Evolutionary conservation across 345 rosid genomes (phyloP), one percentile per base, ranked within the genome.

Genomic region (Lepidium didymum): DNA sequence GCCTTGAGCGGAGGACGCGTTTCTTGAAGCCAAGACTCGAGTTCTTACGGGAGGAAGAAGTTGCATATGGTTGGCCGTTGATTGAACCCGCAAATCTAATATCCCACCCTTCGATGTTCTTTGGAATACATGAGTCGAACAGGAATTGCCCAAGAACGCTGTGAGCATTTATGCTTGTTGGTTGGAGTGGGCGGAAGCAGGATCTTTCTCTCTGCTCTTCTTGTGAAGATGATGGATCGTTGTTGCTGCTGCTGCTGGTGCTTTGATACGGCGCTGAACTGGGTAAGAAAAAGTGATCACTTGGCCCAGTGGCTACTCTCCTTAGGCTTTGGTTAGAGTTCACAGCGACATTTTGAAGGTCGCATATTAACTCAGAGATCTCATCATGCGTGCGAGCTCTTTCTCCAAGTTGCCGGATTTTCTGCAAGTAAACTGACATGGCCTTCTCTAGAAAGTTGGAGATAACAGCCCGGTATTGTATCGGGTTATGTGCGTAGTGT

Each of bases 91-190:
- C 76, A 41, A 94, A 86, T 75, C 92, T 91, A 41, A 91, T 79
- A 84, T 94, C 99, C 99, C 99, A 91, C 0, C 97, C 99, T 79
- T 94, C 99, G 8, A 94, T 83, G 19, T 88, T 91, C 84, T 81
- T 94, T 10, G 99, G 99, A 44, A 94, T 84, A 29, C 96, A 89
- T 1, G 82, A 85, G 77, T 94, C 99, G 69, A 87, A 91, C 21
- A 94, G 84, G 72, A 87, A 69, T 44, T 91, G 81, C 4, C 99
- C 99, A 10, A 94, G 97, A 67, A 91, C 85, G 54, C 95, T 81
- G 69, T 91, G 92, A 0, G 95, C 91, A 33, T 81, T 94, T 62
- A 94, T 85, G 50, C 84, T 79, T 0, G 89, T 87, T 41, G 85
- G 85, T 37, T 71, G 84, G 15, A 83, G 73, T 7, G 80, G 46